Conservation (phyloP, 352 stramenopile genomes). For the Globisporangium camurandrum region DNA sequence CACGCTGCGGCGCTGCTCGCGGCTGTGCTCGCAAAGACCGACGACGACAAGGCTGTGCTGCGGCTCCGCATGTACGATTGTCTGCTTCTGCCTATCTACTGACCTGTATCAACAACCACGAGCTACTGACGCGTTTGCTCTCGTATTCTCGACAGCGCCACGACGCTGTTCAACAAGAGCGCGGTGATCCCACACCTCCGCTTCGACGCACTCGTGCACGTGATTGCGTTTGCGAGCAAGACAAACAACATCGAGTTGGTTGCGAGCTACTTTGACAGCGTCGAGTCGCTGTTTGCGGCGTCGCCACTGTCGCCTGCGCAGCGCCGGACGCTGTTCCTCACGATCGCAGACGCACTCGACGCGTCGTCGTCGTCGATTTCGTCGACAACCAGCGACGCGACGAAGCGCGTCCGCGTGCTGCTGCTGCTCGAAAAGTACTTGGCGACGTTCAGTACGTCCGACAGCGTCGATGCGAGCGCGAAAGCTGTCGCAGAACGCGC, state of each 20-base stretch:
- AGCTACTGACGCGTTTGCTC: not conserved
- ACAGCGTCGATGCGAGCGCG: slow-evolving; percentile 44
- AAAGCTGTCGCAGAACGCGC: slow-evolving; percentile 78
- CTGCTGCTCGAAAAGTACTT: slow-evolving; percentile 76
- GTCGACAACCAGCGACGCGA: too few relatives aligned
- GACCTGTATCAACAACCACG: not conserved
- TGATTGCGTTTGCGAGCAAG: slow-evolving; percentile 50
- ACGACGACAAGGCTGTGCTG: slow-evolving; percentile 58
- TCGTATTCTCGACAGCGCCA: slow-evolving; percentile 21
- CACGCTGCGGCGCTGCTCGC: slow-evolving; percentile 43
- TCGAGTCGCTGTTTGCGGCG: slow-evolving; percentile 47
- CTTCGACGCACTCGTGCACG: slow-evolving; percentile 54
- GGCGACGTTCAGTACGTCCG: slow-evolving; percentile 41
- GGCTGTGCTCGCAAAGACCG: slow-evolving; percentile 28
- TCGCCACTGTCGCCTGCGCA: slow-evolving; percentile 36
- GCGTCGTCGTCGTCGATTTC: slow-evolving; percentile 4
- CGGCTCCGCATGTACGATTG: slow-evolving; percentile 51
- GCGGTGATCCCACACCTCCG: slow-evolving; percentile 46
- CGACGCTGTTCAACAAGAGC: slow-evolving; percentile 73
- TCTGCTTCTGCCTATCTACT: slow-evolving; percentile 2
- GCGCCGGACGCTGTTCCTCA: slow-evolving; percentile 52
- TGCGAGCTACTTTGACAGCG: slow-evolving; percentile 58
- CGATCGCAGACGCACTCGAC: slow-evolving; percentile 64
- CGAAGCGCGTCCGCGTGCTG: slow-evolving; percentile 54
- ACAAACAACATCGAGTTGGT: slow-evolving; percentile 58